A percentile compares a stretch with the other conserved stretches of the same genome.
These are phyloP conservation scores for Phialocephala subalpina DNA, from an alignment of 2,329 filamentous ascomycete species.

Conservation along the genomic window DNA sequence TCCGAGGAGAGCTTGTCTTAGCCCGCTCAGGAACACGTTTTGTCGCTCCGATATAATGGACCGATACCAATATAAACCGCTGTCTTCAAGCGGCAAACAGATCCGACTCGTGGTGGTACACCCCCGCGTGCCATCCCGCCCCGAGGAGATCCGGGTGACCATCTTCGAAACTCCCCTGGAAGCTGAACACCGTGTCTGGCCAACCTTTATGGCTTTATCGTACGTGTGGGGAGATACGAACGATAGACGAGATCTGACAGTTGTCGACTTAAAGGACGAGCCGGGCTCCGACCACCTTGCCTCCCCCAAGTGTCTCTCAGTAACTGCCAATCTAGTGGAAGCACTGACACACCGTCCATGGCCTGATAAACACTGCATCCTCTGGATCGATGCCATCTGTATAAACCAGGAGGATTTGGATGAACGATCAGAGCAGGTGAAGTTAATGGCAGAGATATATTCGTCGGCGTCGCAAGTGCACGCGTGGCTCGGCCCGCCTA, in stretches of 20 bases:
- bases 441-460: too few species aligned
- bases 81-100: conserved; percentile 10
- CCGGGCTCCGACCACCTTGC: too few species aligned
- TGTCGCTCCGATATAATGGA: conserved; percentile 8
- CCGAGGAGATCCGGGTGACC: conserved; percentile 11
- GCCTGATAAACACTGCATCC: too few species aligned
- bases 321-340: too few species aligned
- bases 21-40: not conserved
- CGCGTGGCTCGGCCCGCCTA: not conserved
- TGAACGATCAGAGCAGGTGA: too few species aligned
- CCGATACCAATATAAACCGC: conserved; percentile 8
- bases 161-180: conserved; percentile 9
- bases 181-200: not conserved
- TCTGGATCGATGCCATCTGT: not conserved
- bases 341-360: too few species aligned
- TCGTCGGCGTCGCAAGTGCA: too few species aligned
- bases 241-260: too few species aligned
- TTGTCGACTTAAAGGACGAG: too few species aligned
- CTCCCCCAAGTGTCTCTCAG: too few species aligned
- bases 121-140: conserved; percentile 5
- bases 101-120: conserved; percentile 8
- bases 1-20: conserved; percentile 9
- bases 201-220: too few species aligned
- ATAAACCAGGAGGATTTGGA: not conserved
- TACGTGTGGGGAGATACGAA: too few species aligned